Evolutionary conservation across 306 rosid genomes (phyloP).

Genomic region (Lupinus albus): DNA sequence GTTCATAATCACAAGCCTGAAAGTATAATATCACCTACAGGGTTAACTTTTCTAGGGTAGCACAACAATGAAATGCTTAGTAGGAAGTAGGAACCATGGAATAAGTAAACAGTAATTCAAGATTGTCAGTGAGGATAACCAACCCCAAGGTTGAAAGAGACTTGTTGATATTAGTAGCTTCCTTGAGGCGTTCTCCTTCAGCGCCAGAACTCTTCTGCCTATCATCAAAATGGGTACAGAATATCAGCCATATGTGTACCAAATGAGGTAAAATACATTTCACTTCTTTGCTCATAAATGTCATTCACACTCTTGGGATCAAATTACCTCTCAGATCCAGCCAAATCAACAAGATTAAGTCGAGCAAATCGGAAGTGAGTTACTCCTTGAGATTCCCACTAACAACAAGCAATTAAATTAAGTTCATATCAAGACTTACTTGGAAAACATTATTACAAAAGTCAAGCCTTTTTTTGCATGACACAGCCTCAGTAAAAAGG

Average conservation of each 20-base stretch:
- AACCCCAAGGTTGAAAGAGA: slow-evolving; percentile 98
- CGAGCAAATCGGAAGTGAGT: slow-evolving; percentile 92
- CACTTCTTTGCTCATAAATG: slow-evolving; percentile 5
- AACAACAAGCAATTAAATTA: slow-evolving; percentile 38
- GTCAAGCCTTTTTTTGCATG: slow-evolving; percentile 12
- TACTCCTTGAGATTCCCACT: slow-evolving; percentile 99
- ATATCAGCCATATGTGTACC: slow-evolving; percentile 8
- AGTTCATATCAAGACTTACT: slow-evolving; percentile 24
- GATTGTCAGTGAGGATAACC: slow-evolving; percentile 37
- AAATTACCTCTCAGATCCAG: slow-evolving; percentile 96
- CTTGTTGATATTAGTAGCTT: slow-evolving; percentile 96
- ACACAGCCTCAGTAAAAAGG: slow-evolving; percentile 1
- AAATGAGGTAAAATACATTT: not conserved
- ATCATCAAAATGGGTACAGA: slow-evolving; percentile 31
- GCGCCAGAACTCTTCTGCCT: slow-evolving; percentile 99
- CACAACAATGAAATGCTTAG: slow-evolving; percentile 6
- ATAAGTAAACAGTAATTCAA: slow-evolving; percentile 28
- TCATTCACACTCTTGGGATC: slow-evolving; percentile 10
- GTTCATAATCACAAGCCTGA: slow-evolving; percentile 98
- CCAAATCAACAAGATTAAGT: slow-evolving; percentile 96
- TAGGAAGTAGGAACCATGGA: not conserved
- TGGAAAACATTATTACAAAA: slow-evolving; percentile 30
- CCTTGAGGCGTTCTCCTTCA: slow-evolving; percentile 98
- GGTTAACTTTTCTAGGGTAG: slow-evolving; percentile 16
- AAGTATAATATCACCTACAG: slow-evolving; percentile 37